A percentile compares a stretch with the other conserved stretches of the same genome.
These are phyloP conservation scores for Metrosideros polymorpha DNA, from an alignment of 441 rosid genomes.

Conservation along the genomic window DNA sequence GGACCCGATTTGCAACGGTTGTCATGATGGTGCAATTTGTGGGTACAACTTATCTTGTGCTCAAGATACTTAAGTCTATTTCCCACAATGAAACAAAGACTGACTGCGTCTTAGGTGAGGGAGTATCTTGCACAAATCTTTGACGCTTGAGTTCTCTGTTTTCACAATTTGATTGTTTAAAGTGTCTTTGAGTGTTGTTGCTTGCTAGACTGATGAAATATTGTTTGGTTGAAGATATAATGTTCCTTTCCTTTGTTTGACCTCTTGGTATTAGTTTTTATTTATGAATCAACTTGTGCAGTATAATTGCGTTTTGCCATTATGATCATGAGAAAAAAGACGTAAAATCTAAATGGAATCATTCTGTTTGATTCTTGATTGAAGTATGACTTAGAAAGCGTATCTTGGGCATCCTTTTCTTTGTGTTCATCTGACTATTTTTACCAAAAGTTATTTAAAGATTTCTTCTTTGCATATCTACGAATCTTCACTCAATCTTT, in stretches of 20 bases:
- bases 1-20: slow-evolving; percentile 55
- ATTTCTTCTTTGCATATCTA: background rate
- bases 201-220: background rate
- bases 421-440: background rate
- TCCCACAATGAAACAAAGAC: slow-evolving; percentile 33
- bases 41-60: slow-evolving; percentile 55
- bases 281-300: background rate
- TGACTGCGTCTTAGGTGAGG: slow-evolving; percentile 53
- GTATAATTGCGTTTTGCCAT: background rate
- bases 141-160: background rate
- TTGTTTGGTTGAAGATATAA: background rate
- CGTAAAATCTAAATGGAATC: background rate
- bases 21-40: slow-evolving; percentile 53
- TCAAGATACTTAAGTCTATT: slow-evolving; percentile 32
- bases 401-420: background rate
- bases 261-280: background rate
- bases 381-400: background rate
- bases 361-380: background rate
- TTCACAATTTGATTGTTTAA: background rate
- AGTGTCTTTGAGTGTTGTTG: background rate
- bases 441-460: background rate
- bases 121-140: background rate
- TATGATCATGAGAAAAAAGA: background rate
- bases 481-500: background rate
- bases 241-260: background rate